Percentiles rank a stretch among this genome's conserved stretches.
These are phyloP conservation scores for Sporothrix phasma DNA, from an alignment of 2,329 filamentous ascomycete genomes.

Conservation along the genomic window DNA sequence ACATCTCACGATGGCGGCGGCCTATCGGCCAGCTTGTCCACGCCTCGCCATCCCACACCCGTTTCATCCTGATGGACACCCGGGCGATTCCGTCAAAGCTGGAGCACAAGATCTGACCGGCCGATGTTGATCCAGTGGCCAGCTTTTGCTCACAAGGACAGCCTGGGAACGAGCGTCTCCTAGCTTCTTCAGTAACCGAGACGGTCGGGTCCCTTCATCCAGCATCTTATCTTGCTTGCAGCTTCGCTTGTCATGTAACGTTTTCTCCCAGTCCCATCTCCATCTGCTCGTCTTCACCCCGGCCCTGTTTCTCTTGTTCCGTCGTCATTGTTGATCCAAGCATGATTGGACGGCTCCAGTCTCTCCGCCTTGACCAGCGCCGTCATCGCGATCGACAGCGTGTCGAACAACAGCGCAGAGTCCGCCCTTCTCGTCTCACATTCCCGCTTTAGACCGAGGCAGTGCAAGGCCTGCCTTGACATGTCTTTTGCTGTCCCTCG, in stretches of 20 bases:
- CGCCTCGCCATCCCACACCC: not conserved
- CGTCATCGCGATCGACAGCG: not conserved
- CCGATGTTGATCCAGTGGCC: not conserved
- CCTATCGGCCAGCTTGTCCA: not conserved
- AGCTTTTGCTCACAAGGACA: slow-evolving; percentile 1
- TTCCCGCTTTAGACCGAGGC: not conserved
- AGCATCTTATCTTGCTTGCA: not conserved
- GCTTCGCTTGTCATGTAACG: not conserved
- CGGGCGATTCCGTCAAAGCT: not conserved
- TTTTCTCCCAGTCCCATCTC: not conserved
- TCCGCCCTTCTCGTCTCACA: no score
- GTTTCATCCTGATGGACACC: slow-evolving; percentile 4
- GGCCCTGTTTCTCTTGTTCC: not conserved
- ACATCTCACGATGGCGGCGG: not conserved
- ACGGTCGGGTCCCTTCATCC: no score
- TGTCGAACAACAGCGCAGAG: not conserved
- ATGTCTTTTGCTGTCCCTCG: not conserved
- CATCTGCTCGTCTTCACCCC: not conserved
- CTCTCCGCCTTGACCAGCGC: not conserved
- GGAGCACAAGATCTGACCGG: not conserved
- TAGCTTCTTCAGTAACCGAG: no score
- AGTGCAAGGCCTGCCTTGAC: not conserved
- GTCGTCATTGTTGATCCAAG: not conserved
- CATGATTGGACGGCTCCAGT: not conserved
- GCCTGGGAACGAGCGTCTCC: no score